These are phyloP conservation scores for Apium graveolens DNA, from an alignment of 129 eudicot species.

Conservation along the genomic window DNA sequence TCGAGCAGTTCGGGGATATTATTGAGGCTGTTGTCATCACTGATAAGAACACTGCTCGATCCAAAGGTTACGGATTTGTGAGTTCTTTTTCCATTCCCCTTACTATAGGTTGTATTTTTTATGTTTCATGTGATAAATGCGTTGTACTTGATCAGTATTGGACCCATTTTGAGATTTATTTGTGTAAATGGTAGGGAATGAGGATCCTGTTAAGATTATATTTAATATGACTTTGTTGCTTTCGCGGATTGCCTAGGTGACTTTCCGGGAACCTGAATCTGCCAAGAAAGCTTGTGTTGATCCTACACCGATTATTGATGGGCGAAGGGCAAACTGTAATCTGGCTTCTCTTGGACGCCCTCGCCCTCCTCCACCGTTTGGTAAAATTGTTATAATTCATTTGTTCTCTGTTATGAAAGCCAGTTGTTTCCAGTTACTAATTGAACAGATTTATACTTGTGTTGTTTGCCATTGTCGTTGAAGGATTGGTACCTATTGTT, in stretches of 20 bases:
- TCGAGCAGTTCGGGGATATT: constrained; percentile 92
- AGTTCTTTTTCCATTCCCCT: constrained; percentile 16
- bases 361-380: constrained; percentile 51
- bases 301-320: constrained; percentile 88
- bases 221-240: constrained; percentile 24
- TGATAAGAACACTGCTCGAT: constrained; percentile 86
- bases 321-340: constrained; percentile 87
- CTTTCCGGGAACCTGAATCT: constrained; percentile 88
- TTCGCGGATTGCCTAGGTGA: constrained; percentile 78
- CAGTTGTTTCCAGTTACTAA: not conserved
- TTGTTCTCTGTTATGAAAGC: not conserved
- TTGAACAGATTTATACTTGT: not conserved
- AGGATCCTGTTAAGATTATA: not conserved
- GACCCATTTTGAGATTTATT: not conserved
- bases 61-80: constrained; percentile 97
- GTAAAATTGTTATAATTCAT: constrained; percentile 20
- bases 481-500: not conserved
- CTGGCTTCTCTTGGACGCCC: constrained; percentile 94
- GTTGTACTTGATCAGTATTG: not conserved
- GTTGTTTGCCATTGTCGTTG: not conserved
- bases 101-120: not conserved
- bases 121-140: not conserved
- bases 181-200: not conserved
- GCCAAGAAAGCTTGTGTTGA: constrained; percentile 77
- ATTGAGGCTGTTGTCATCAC: constrained; percentile 97